These are phyloP conservation scores for Mycena vitilis DNA, from an alignment of 768 basidiomycete species.

Conservation along the genomic window DNA sequence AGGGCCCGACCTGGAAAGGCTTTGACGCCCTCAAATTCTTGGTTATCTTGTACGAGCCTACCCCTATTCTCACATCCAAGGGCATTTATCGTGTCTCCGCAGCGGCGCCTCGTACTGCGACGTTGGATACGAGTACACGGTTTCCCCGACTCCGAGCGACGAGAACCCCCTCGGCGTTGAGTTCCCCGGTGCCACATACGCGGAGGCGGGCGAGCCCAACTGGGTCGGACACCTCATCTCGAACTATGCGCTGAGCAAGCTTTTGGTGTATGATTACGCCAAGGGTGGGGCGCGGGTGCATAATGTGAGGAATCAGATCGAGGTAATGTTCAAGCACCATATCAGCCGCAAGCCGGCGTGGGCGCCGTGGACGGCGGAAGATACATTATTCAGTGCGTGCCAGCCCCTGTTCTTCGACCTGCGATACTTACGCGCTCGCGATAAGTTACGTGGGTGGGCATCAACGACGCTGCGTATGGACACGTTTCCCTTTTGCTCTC, in stretches of 20 bases:
- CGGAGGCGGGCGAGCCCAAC: conserved; percentile 11
- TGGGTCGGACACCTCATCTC: conserved; percentile 35
- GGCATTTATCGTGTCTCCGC: background rate
- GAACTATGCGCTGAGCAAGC: conserved; percentile 33
- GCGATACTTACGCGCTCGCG: too few relatives aligned
- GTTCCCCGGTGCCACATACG: conserved; percentile 25
- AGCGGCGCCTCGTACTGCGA: conserved; percentile 25
- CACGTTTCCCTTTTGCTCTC: background rate
- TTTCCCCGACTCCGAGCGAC: background rate
- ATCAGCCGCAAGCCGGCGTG: conserved; percentile 41
- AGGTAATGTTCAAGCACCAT: conserved; percentile 42
- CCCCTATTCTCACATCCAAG: background rate
- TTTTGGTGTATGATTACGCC: conserved; percentile 59
- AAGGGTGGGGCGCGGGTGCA: conserved; percentile 50
- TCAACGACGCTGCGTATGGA: conserved; percentile 56
- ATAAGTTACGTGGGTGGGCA: conserved; percentile 60
- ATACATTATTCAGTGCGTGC: conserved; percentile 49
- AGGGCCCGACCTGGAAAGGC: conserved; percentile 22
- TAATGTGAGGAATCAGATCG: conserved; percentile 48
- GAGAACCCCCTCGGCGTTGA: conserved; percentile 20
- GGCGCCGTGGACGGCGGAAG: conserved; percentile 45
- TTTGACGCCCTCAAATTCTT: conserved; percentile 29
- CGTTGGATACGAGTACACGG: conserved; percentile 14
- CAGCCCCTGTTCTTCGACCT: too few relatives aligned
- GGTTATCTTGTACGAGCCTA: conserved; percentile 25